A percentile compares a stretch with the other conserved stretches of the same genome.
These are phyloP conservation scores for Aphelidium insulamus DNA, from an alignment of 371 early-diverging fungal genomes.

Conservation along the genomic window DNA sequence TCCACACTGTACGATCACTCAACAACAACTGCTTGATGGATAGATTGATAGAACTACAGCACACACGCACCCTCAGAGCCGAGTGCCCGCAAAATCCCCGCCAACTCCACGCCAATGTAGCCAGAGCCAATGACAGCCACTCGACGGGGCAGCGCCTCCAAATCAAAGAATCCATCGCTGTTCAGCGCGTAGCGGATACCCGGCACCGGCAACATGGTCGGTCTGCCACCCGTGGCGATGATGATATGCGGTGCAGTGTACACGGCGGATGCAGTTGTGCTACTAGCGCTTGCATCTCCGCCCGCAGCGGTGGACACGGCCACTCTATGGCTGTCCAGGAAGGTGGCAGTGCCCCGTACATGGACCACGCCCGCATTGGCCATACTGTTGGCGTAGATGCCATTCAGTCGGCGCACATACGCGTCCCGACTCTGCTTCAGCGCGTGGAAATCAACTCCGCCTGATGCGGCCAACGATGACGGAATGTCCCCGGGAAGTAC, in stretches of 20 bases:
- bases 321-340: conserved; percentile 46
- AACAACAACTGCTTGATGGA: too few relatives aligned
- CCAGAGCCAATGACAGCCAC: conserved; percentile 73
- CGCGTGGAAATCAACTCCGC: conserved; percentile 35
- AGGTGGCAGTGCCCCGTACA: conserved; percentile 61
- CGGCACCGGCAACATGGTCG: conserved; percentile 49
- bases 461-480: conserved; percentile 25
- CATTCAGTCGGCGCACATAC: conserved; percentile 84
- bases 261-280: conserved; percentile 1
- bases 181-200: too few relatives aligned
- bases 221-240: conserved; percentile 68
- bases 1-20: too few relatives aligned
- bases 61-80: too few relatives aligned
- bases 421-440: conserved; percentile 83
- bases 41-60: too few relatives aligned
- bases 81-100: conserved; percentile 74
- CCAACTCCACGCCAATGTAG: conserved; percentile 91
- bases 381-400: conserved; percentile 81
- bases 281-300: conserved; percentile 7
- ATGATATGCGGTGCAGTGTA: conserved; percentile 54
- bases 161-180: conserved; percentile 90
- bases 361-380: conserved; percentile 61
- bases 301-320: conserved; percentile 32
- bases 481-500: conserved; percentile 72
- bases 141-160: conserved; percentile 71